Base-by-base conservation (phyloP, 75 land plant species). In the Pinus albicaulis region DNA sequence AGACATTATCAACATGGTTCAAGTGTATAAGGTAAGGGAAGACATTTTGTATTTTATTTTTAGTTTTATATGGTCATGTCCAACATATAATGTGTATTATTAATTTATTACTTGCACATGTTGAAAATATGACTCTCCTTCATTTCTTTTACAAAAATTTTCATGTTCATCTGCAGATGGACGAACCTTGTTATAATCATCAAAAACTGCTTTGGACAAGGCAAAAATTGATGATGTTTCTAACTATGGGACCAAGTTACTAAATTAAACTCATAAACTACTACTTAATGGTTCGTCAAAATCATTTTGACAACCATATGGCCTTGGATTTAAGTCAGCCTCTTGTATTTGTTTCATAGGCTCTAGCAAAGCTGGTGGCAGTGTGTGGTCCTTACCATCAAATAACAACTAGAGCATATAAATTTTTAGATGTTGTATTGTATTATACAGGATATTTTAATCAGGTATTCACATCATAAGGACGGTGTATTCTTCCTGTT, bases 91-190 rank as follows among this genome's bases (percentile, higher is more conserved):
- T 17, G 7, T 66, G 22, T 66, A 17, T 22, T 19, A 66, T n/a
- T n/a, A n/a, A n/a, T n/a, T n/a, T n/a, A n/a, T 53, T 17, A 68
- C 60, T 62, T 52, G 44, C 26, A 59, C 72, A 25, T 25, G n/a
- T 68, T 13, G 20, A 13, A 38, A 68, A 17, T 68, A 7, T 55
- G 24, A 53, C 56, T 22, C 25, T 63, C 5, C 59, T 22, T 82
- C 64, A 3, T 17, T 63, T 78, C 17, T 73, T 44, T 28, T 68
- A 41, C 92, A 95, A 93, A 98, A 96, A 87, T 98, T 94, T 55
- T 95, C 95, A 55, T 96, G 99, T 82, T 94, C 99, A 60, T 96
- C 99, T 15, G 99, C 99, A 34, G 99, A 96, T 83, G 99, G 99
- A 14, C 92, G 99, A 19, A 96, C 99, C 22, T 62, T 96, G 34